Conservation (phyloP, 108 stramenopile species). For the Craspedostauros australis region DNA sequence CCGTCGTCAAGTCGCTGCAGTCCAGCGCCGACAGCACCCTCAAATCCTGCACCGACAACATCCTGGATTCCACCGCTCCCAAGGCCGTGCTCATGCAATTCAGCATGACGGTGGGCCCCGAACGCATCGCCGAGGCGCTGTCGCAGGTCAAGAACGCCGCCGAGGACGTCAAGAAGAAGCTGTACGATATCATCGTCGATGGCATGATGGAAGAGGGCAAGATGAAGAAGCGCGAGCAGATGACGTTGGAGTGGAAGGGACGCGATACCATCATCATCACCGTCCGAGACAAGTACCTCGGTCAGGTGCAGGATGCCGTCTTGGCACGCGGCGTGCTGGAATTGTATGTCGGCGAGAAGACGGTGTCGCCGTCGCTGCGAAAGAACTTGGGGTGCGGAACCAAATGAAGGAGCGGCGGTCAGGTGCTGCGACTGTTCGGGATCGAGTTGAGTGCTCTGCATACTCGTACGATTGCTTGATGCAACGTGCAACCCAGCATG, state of each 20-base stretch:
- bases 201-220: slow-evolving; percentile 19
- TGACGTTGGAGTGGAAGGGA: slow-evolving; percentile 31
- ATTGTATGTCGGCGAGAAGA: slow-evolving; percentile 13
- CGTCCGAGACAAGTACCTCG: slow-evolving; percentile 14
- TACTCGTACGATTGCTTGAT: too few species aligned
- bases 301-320: slow-evolving; percentile 16
- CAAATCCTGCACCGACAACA: slow-evolving; percentile 1
- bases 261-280: slow-evolving; percentile 13
- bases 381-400: slow-evolving; percentile 10
- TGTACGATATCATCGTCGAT: slow-evolving; percentile 17
- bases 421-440: too few species aligned
- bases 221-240: slow-evolving; percentile 23
- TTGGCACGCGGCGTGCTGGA: slow-evolving; percentile 11
- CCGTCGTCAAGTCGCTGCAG: background rate
- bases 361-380: slow-evolving; percentile 7
- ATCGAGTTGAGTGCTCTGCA: too few species aligned
- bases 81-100: slow-evolving; percentile 16
- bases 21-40: background rate
- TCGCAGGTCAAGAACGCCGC: slow-evolving; percentile 4
- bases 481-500: too few species aligned
- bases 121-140: slow-evolving; percentile 30
- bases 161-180: slow-evolving; percentile 1
- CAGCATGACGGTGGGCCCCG: slow-evolving; percentile 21
- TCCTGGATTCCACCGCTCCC: slow-evolving; percentile 3
- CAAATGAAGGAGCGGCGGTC: too few species aligned